These are phyloP conservation scores for Rasamsonia emersonii DNA, from an alignment of 2,329 filamentous ascomycete genomes.

Conservation along the genomic window DNA sequence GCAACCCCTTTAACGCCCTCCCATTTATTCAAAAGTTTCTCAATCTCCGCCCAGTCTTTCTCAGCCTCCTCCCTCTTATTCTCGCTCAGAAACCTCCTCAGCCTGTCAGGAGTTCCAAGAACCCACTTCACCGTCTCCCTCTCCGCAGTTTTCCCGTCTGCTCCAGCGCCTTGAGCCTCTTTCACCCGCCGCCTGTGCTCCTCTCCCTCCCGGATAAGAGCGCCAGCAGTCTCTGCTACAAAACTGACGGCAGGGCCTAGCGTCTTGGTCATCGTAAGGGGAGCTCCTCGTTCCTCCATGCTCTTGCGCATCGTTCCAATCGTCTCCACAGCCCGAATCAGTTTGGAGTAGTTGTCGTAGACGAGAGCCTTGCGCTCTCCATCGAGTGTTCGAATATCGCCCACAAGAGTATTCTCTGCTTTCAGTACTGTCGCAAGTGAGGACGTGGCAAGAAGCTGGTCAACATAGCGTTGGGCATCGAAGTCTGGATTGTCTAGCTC, in stretches of 20 bases:
- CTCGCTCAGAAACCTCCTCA: conserved; percentile 29
- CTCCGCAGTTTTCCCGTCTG: conserved; percentile 19
- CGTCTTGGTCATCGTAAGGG: conserved; percentile 39
- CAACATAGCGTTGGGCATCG: conserved; percentile 53
- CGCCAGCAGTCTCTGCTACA: conserved; percentile 35
- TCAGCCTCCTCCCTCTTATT: conserved; percentile 32
- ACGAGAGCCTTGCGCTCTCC: conserved; percentile 95
- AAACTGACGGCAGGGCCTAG: conserved; percentile 34
- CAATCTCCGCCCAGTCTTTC: conserved; percentile 35
- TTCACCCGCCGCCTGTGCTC: conserved; percentile 22
- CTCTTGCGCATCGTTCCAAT: conserved; percentile 60
- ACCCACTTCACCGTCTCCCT: conserved; percentile 40
- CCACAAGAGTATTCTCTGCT: conserved; percentile 38
- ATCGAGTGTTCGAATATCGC: conserved; percentile 79
- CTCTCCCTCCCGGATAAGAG: conserved; percentile 32
- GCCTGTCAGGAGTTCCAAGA: conserved; percentile 29
- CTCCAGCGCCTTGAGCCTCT: conserved; percentile 14
- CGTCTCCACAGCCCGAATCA: conserved; percentile 93
- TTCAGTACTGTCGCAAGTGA: conserved; percentile 36
- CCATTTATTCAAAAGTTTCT: conserved; percentile 33
- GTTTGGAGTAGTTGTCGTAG: conserved; percentile 96
- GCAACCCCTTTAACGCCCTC: conserved; percentile 34
- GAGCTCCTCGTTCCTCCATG: conserved; percentile 37
- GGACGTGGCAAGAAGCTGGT: conserved; percentile 33
- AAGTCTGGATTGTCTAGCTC: conserved; percentile 71